Conservation (phyloP, 257 asterid genomes). For the Dorcoceras hygrometricum region DNA sequence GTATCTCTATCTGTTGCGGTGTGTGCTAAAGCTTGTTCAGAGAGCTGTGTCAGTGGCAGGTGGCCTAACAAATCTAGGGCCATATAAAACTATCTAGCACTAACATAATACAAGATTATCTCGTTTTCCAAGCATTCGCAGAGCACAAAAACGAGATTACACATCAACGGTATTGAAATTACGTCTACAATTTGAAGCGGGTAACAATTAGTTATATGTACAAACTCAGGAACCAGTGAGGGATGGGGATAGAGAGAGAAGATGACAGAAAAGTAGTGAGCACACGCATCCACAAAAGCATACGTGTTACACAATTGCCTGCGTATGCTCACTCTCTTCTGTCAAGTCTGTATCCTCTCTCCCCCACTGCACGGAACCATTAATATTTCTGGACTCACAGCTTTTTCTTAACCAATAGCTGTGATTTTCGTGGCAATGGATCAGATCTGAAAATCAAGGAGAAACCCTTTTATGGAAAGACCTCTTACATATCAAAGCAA, state of each 20-base stretch:
- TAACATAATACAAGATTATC: background rate
- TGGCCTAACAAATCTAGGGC: background rate
- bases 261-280: constrained; percentile 40
- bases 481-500: background rate
- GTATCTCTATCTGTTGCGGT: background rate
- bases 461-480: constrained; percentile 17
- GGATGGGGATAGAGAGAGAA: background rate
- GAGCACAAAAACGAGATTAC: background rate
- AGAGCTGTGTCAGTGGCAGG: background rate
- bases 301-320: constrained; percentile 27
- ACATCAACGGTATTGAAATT: background rate
- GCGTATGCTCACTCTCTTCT: constrained; percentile 47
- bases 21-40: background rate
- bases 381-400: background rate
- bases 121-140: background rate
- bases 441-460: constrained; percentile 38
- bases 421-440: background rate
- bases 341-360: constrained; percentile 29
- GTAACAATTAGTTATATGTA: no score
- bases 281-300: constrained; percentile 27
- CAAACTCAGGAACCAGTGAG: background rate
- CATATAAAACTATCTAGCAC: background rate
- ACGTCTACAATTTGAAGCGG: background rate
- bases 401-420: background rate
- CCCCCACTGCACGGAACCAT: background rate